Evolutionary conservation across 2,329 filamentous ascomycete species (phyloP).

Genomic region (Myriosclerotinia duriaeana): DNA sequence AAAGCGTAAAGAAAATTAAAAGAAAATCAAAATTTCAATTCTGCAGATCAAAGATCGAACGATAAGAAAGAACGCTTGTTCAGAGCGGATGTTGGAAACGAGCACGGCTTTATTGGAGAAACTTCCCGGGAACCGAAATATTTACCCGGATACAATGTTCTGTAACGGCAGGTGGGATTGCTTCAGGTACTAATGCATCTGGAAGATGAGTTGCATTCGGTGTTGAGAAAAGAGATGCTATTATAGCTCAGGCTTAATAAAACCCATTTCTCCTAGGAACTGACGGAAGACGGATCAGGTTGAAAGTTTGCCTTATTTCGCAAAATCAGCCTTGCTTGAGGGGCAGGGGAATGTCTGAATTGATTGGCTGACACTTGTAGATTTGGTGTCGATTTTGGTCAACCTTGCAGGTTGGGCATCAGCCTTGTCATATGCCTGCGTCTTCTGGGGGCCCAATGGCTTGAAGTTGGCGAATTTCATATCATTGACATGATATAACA

Average conservation of each 20-base stretch:
- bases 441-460: slow-evolving; percentile 11
- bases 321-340: slow-evolving; percentile 25
- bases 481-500: neutral
- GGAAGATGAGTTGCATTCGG: neutral
- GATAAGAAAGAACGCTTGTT: neutral
- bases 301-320: slow-evolving; percentile 15
- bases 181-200: neutral
- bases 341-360: neutral
- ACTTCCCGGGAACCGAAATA: neutral
- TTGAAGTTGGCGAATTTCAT: neutral
- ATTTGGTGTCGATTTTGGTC: slow-evolving; percentile 22
- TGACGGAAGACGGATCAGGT: neutral
- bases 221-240: neutral
- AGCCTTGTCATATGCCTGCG: slow-evolving; percentile 11
- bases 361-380: slow-evolving; percentile 1
- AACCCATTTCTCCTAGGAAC: neutral
- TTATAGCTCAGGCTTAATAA: neutral
- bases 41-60: neutral
- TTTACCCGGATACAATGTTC: neutral
- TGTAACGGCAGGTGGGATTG: neutral
- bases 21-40: neutral
- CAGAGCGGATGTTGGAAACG: neutral
- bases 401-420: slow-evolving; percentile 1
- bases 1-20: neutral
- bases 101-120: neutral